Evolutionary conservation across 2,329 filamentous ascomycete genomes (phyloP).

Genomic region (Hypoxylon sp.): DNA sequence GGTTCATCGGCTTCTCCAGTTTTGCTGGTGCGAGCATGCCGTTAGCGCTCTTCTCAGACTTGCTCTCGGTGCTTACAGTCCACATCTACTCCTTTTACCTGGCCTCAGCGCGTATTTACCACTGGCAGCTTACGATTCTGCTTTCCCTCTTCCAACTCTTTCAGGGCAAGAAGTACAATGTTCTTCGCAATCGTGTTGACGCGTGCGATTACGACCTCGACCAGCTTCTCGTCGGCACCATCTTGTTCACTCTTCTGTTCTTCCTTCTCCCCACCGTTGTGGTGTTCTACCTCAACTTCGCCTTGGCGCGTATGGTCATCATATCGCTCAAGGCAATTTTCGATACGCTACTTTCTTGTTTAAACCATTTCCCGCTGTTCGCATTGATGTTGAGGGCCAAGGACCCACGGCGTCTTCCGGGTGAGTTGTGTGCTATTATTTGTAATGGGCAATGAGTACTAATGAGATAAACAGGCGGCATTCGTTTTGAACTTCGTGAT

Average conservation of each 20-base stretch:
- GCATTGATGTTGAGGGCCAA: conserved; percentile 96
- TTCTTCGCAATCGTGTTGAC: conserved; percentile 96
- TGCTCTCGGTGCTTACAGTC: conserved; percentile 89
- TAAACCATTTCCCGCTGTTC: conserved; percentile 98
- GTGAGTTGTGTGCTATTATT: conserved; percentile 56
- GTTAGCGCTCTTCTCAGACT: conserved; percentile 93
- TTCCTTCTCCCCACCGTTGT: conserved; percentile 94
- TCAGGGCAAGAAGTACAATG: conserved; percentile 96
- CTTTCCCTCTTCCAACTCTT: conserved; percentile 99
- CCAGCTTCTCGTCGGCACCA: conserved; percentile 94
- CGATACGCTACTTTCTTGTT: conserved; percentile 89
- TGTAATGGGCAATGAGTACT: conserved; percentile 44
- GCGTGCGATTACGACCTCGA: conserved; percentile 99
- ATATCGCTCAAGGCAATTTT: conserved; percentile 92
- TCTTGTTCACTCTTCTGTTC: conserved; percentile 93
- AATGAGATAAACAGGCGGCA: conserved; percentile 68
- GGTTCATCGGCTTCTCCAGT: conserved; percentile 92
- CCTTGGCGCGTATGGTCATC: conserved; percentile 92
- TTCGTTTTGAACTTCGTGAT: conserved; percentile 90
- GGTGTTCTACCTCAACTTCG: conserved; percentile 97
- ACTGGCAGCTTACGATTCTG: conserved; percentile 98
- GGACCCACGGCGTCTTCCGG: conserved; percentile 88
- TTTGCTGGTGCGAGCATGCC: conserved; percentile 98
- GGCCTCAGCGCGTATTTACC: conserved; percentile 94
- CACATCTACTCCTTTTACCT: conserved; percentile 99